Percentiles rank a stretch among this genome's conserved stretches.
Evolutionary conservation across 495 filamentous ascomycete genomes (phyloP).

Genomic region (Platismatia glauca): DNA sequence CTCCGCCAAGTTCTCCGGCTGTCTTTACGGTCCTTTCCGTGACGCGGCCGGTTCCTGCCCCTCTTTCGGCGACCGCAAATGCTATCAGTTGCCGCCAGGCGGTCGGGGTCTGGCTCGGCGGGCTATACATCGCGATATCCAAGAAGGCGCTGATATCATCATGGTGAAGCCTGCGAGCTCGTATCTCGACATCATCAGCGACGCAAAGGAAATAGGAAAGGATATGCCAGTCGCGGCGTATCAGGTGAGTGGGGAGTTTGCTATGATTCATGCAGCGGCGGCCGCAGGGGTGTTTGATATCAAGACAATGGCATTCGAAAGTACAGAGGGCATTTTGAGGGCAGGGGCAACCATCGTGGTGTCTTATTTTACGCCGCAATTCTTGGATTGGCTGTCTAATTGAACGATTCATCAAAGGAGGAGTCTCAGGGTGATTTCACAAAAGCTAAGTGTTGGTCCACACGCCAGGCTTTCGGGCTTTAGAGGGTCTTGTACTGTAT

Average conservation of each 20-base stretch:
- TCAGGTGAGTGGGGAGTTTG: constrained; percentile 93
- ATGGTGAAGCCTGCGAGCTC: constrained; percentile 97
- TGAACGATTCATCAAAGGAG: constrained; percentile 1
- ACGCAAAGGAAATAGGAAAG: constrained; percentile 85
- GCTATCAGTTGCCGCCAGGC: constrained; percentile 91
- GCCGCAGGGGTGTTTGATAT: constrained; percentile 97
- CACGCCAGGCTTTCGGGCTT: not conserved
- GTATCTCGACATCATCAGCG: constrained; percentile 91
- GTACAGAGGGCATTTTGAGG: constrained; percentile 82
- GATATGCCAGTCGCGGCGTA: constrained; percentile 91
- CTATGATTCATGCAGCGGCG: constrained; percentile 94
- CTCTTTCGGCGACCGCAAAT: constrained; percentile 87
- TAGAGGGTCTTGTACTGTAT: not conserved
- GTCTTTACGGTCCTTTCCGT: constrained; percentile 92
- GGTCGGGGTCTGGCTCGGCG: constrained; percentile 88
- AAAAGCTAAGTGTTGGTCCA: not conserved
- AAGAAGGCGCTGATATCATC: constrained; percentile 92
- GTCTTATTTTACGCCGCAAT: constrained; percentile 89
- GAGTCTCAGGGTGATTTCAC: not conserved
- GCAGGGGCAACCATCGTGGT: constrained; percentile 88
- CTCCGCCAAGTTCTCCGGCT: constrained; percentile 92
- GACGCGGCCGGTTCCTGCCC: constrained; percentile 90
- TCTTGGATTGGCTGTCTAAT: constrained; percentile 68
- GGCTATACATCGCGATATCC: constrained; percentile 82
- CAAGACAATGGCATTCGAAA: constrained; percentile 90